Evolutionary conservation across 2,329 filamentous ascomycete species (phyloP), one percentile per base, ranked within the genome.

Genomic region (Botrytis cinerea): DNA sequence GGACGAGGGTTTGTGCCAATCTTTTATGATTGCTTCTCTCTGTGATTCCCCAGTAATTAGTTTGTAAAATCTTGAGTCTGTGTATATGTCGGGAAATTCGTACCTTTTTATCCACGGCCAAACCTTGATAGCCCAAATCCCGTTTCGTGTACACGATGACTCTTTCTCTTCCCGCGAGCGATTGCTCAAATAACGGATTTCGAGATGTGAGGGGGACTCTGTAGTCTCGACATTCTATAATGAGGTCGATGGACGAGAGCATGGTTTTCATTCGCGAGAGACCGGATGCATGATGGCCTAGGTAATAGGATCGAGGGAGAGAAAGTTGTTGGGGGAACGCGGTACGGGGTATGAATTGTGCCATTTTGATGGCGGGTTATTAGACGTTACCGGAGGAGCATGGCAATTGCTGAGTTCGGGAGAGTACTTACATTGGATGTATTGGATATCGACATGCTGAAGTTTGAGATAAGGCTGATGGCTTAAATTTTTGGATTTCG

Each of bases 171-270:
- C 91, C 91, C 43, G 89, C 89, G 62, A 98, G 85, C 46, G 89
- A 88, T 75, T 90, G 87, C 81, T 98, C 95, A 78, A 99, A 95
- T 63, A 95, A 84, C 0, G 95, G 95, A 81, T 99, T 99, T 77
- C 93, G 90, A 4, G 93, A 96, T 0, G 94, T 95, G 16, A 98
- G 84, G 0, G 96, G 96, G 0, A 97, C 91, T 66, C 96, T 91
- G 81, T 94, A 94, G 85, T 99, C 96, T 80, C 96, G 93, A 82
- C 95, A 98, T 85, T 99, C 96, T 80, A 99, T 89, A 71, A 99
- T 90, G 61, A 98, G 90, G 80, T 95, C 92, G 79, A 98, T 93
- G 75, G 90, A 90, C 43, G 91, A 90, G 67, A 99, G 88, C 81
- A 93, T 87, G 57, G 89, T 89, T 81, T 93, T 93, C 91, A 98